Base-by-base conservation (phyloP, 139 green algal species). In the Pleodorina starrii region DNA sequence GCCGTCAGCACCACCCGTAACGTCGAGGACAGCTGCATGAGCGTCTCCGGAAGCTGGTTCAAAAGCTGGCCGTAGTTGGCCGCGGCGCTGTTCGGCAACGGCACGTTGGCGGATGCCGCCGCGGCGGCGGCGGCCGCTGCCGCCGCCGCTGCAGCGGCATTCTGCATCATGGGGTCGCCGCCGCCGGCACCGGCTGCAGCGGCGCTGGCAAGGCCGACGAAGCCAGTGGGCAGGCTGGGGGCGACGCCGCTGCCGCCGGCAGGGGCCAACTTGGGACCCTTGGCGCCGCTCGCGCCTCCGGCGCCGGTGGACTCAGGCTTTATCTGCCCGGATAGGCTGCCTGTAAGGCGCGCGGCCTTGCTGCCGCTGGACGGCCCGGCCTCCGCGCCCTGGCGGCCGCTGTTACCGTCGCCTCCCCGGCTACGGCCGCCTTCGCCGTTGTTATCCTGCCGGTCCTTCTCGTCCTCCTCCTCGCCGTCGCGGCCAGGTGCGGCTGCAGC, bases 1-100 rank as follows among this genome's bases (percentile, higher is more conserved):
- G 81, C 81, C n/a, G 42, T 66, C 81, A 87, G 81, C 60, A 87
- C 60, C 60, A 87, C 60, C 81, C 60, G 60, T 42, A 78, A 42
- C 40, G 60, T 87, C 60, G 42, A 68, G 60, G 60, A 78, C 25
- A 87, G 60, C 59, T 78, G 81, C 81, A 86, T 86, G 9, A 86
- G 54, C 32, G 54, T 75, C 79, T 86, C 79, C 12, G 79, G 79
- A 57, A 86, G 59, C 57, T 75, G 57, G 36, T 75, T 59, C 40
- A 86, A 57, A 38, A 86, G 79, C 57, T 73, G 36, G 36, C 79
- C 79, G 79, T 86, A 86, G 57, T 57, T 86, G 17, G 57, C 40
- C 25, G 79, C 40, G 14, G 57, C 38, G 38, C 21, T 72, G 48
- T 44, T 59, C 32, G 57, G 27, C 1, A 76, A 38, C 42, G 79